A percentile compares a stretch with the other conserved stretches of the same genome.
Conservation (phyloP, 129 eudicot genomes). For the Kitagawia praeruptora region DNA sequence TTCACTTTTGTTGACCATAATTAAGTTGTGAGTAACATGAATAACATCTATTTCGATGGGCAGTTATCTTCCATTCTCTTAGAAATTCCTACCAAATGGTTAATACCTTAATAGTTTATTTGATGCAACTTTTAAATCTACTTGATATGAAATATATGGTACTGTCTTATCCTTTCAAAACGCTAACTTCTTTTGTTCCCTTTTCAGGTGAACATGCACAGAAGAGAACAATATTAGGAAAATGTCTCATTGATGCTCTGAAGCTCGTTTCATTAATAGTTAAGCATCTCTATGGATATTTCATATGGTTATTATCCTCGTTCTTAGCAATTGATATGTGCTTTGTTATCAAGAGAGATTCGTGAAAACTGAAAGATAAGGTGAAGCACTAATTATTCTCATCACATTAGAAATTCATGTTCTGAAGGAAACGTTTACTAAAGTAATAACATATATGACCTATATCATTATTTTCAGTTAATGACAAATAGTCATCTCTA, state of each 20-base stretch:
- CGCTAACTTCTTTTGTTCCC: not conserved
- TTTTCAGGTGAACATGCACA: constrained; percentile 44
- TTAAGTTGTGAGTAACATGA: not conserved
- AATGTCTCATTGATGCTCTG: constrained; percentile 64
- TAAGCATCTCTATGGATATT: constrained; percentile 7
- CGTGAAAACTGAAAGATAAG: not conserved
- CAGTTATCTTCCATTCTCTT: not conserved
- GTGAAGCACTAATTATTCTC: not conserved
- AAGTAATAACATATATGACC: not conserved
- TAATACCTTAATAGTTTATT: not conserved
- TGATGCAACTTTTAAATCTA: not conserved
- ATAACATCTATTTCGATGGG: not conserved
- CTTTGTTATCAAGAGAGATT: not conserved
- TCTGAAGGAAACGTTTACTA: not conserved
- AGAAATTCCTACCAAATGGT: not conserved
- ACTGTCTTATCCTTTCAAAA: not conserved
- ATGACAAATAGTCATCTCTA: not conserved
- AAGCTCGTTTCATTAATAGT: constrained; percentile 83
- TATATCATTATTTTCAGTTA: no score
- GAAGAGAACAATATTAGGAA: constrained; percentile 47
- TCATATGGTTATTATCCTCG: constrained; percentile 7
- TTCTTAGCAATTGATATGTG: not conserved
- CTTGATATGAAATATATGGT: not conserved
- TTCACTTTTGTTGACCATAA: not conserved
- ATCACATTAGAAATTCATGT: not conserved